Base-by-base conservation (phyloP, 2,329 filamentous ascomycete genomes). In the Colletotrichum lini region DNA sequence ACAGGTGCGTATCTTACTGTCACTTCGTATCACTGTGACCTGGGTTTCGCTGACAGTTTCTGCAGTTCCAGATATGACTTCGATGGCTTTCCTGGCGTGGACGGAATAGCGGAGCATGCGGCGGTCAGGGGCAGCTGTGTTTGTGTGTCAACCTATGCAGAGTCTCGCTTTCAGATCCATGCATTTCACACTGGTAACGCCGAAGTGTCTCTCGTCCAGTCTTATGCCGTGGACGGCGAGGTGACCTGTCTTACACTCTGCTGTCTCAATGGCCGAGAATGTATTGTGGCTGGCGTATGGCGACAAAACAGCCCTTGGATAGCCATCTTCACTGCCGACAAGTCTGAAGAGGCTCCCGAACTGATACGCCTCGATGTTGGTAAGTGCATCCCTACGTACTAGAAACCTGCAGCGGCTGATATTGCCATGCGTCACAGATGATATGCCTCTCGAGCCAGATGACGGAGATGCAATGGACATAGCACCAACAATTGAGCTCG, bases 171-270 rank as follows among this genome's bases (percentile, higher is more conserved):
- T 21, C 78, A 78, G 16, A 74, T 88, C 2, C 80, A 84, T 59
- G 72, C 83, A 1, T 78, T 87, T 52, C 77, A 72, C 10, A 75
- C 85, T 30, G 78, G 84, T 42, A 75, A 75, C 35, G 76, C 77
- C 45, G 72, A 76, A 0, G 68, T 86, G 13, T 73, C 76, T 1
- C 73, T 77, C 15, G 52, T 75, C 1, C 74, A 70, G 6, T 77
- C 77, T 3, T 82, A 83, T 77, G 75, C 81, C 13, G 75, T 84
- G 0, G 74, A 81, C 12, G 85, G 84, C 0, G 87, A 89, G 72
- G 79, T 88, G 2, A 89, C 86, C 4, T 88, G 85, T 69, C 74
- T 90, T 8, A 77, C 78, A 2, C 72, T 85, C 5, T 80, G 81
- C 30, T 65, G 56, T 2, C 69, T 79, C 5, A 71, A 74, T 3